phyloP scores from a whole-genome alignment of 352 stramenopile genomes.

The Pythium guiyangense region DNA sequence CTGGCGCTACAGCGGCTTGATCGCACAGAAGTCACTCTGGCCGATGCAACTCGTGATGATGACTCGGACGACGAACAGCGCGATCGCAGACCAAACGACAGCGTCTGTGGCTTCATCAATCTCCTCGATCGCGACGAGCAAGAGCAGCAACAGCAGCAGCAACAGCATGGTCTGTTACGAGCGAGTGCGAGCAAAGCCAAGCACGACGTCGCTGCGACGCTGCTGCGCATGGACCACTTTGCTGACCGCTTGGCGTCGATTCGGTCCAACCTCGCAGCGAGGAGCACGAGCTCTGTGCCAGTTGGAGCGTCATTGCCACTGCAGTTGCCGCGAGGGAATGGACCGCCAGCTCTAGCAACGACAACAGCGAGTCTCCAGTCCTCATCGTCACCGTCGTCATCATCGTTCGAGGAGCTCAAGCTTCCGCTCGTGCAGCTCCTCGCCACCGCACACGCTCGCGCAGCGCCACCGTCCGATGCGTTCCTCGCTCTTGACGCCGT shows the following conservation, averaged over 20 bases:
- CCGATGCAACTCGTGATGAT: too few relatives aligned
- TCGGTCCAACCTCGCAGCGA: slow-evolving; percentile 25
- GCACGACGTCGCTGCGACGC: slow-evolving; percentile 17
- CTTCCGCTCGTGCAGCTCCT: slow-evolving; percentile 33
- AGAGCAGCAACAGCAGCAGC: neutral
- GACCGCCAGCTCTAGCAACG: neutral
- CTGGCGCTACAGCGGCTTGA: too few relatives aligned
- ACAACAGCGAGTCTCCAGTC: too few relatives aligned
- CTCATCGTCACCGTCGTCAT: neutral
- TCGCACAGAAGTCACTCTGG: too few relatives aligned
- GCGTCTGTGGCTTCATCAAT: neutral
- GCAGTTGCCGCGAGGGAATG: neutral
- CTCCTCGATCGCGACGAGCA: neutral
- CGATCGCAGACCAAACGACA: neutral
- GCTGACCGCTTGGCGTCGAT: slow-evolving; percentile 40
- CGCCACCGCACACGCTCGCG: slow-evolving; percentile 8
- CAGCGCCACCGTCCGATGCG: slow-evolving; percentile 15
- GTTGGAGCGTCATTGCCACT: neutral
- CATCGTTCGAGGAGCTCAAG: slow-evolving; percentile 17
- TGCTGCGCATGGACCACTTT: slow-evolving; percentile 43
- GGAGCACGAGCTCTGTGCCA: neutral
- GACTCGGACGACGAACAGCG: slow-evolving; percentile 6
- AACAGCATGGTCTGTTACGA: neutral
- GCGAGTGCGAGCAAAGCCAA: slow-evolving; percentile 1
- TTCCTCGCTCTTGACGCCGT: slow-evolving; percentile 37